These are phyloP conservation scores for Wallacemonas collosoma DNA, from an alignment of 208 protist species.

Conservation along the genomic window DNA sequence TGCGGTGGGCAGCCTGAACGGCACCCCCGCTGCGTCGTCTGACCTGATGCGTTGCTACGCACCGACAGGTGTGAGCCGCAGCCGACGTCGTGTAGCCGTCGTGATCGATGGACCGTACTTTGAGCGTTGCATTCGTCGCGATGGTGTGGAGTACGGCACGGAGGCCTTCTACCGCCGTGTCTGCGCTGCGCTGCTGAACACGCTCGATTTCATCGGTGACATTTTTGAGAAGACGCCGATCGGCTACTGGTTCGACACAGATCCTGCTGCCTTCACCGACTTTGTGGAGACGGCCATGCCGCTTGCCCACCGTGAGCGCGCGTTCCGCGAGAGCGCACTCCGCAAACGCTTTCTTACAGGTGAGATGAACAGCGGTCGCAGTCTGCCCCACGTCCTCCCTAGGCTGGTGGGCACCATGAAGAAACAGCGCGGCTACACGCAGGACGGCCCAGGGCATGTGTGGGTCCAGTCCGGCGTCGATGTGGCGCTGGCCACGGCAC, in stretches of 20 bases:
- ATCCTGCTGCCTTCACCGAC: conserved; percentile 70
- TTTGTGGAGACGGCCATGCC: conserved; percentile 81
- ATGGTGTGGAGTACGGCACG: conserved; percentile 38
- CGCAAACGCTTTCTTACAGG: conserved; percentile 66
- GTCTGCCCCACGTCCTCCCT: conserved; percentile 79
- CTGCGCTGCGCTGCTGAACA: conserved; percentile 54
- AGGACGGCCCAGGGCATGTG: conserved; percentile 70
- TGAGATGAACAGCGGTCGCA: conserved; percentile 79
- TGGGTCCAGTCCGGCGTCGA: conserved; percentile 89
- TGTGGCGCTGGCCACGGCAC: conserved; percentile 72
- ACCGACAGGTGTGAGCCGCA: conserved; percentile 24
- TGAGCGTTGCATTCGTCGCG: conserved; percentile 67
- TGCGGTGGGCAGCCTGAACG: too few species aligned
- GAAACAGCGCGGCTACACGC: conserved; percentile 69
- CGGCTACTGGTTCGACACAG: conserved; percentile 88
- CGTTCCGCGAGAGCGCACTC: conserved; percentile 53
- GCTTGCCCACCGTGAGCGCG: conserved; percentile 56
- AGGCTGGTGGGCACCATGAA: conserved; percentile 85
- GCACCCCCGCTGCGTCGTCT: neutral
- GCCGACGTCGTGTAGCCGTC: conserved; percentile 61
- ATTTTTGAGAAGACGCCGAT: conserved; percentile 75
- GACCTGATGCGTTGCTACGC: conserved; percentile 46
- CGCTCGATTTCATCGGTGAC: conserved; percentile 79
- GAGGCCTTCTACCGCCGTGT: conserved; percentile 41
- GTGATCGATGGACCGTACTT: conserved; percentile 89